A percentile compares a stretch with the other conserved stretches of the same genome.
These are phyloP conservation scores for Penicillium subrubescens DNA, from an alignment of 495 filamentous ascomycete species.

Conservation along the genomic window DNA sequence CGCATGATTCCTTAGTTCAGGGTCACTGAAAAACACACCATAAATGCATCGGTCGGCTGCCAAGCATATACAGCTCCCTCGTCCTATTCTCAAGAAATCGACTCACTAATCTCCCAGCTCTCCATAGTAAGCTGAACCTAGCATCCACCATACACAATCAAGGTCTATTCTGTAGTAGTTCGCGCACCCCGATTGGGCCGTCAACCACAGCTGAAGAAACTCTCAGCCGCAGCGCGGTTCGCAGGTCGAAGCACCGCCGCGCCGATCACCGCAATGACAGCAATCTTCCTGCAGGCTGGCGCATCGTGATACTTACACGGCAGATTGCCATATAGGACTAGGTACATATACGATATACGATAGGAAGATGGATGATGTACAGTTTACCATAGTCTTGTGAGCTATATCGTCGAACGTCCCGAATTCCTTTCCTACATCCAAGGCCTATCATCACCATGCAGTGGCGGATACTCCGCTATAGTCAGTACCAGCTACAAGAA, in stretches of 20 bases:
- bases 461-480: too few species aligned
- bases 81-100: neutral
- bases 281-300: neutral
- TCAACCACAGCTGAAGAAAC: constrained; percentile 2
- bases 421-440: too few species aligned
- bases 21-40: too few species aligned
- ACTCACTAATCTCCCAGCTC: too few species aligned
- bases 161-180: neutral
- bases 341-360: too few species aligned
- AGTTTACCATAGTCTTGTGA: too few species aligned
- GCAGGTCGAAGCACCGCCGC: constrained; percentile 2
- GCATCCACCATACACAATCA: neutral
- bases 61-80: neutral
- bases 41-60: neutral
- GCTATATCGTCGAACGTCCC: too few species aligned
- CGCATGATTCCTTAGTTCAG: too few species aligned
- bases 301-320: neutral
- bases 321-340: neutral
- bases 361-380: too few species aligned
- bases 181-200: neutral
- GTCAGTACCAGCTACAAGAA: too few species aligned
- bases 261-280: constrained; percentile 6
- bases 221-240: neutral
- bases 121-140: neutral
- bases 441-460: too few species aligned